Evolutionary conservation across 257 asterid genomes (phyloP).

Genomic region (Lithospermum erythrorhizon): DNA sequence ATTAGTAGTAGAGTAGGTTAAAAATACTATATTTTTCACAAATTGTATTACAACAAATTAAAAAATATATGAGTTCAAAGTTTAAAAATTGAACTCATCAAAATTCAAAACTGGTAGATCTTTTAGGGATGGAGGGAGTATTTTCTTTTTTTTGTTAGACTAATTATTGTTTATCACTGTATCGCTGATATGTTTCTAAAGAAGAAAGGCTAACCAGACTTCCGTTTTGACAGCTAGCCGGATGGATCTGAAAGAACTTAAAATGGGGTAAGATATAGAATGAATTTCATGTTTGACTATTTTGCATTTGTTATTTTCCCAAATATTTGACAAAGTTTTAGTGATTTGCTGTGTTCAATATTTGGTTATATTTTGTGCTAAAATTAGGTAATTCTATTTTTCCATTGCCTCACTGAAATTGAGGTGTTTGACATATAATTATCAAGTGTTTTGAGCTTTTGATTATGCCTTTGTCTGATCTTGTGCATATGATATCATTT

Average conservation of each 20-base stretch:
- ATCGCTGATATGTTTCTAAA: conserved; percentile 1
- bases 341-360: not conserved
- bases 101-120: too few relatives aligned
- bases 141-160: conserved; percentile 7
- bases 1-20: too few relatives aligned
- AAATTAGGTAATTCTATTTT: not conserved
- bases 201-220: conserved; percentile 12
- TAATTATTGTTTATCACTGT: conserved; percentile 1
- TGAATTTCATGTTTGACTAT: not conserved
- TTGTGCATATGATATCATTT: not conserved
- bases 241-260: conserved; percentile 93
- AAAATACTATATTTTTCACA: too few relatives aligned
- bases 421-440: not conserved
- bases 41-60: too few relatives aligned
- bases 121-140: too few relatives aligned
- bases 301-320: not conserved
- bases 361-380: not conserved
- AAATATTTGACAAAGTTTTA: not conserved
- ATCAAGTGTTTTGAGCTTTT: not conserved
- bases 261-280: conserved; percentile 73
- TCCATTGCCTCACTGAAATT: not conserved
- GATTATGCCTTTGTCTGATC: not conserved
- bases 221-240: conserved; percentile 57
- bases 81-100: too few relatives aligned
- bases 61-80: too few relatives aligned